Evolutionary conservation across 108 stramenopile genomes (phyloP), one percentile per base, ranked within the genome.

Genomic region (Cylindrotheca closterium): DNA sequence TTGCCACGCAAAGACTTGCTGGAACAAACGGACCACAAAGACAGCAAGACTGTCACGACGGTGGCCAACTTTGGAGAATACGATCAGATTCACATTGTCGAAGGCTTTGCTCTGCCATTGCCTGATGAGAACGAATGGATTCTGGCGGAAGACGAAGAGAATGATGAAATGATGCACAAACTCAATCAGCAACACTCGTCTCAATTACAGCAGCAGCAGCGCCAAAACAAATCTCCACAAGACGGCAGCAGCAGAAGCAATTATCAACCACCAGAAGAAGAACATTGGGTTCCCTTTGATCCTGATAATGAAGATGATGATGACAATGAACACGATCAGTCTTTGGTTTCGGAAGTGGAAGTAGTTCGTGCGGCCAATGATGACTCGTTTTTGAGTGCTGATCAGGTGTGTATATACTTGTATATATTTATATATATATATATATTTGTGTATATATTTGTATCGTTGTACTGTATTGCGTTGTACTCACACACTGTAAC

Each of bases 31-130:
- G 37, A 34, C 24, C 31, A 24, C 2, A 33, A 51, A 33, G 63
- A 53, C 19, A 53, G 51, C 4, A 21, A 12, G 33, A 60, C 51
- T 50, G 68, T 47, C 23, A 68, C 72, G 8, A 80, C 71, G 50
- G 79, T 92, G 18, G 63, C 74, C 22, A 91, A 96, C 65, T 95
- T 93, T 70, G 96, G 92, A 7, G 91, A 95, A 46, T 90, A 82
- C 68, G 60, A 78, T 54, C 70, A 66, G 55, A 47, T 77, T 7
- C 64, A 66, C 72, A 15, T 83, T 54, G 76, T 79, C 37, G 37
- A 74, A 73, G 75, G 76, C 33, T 72, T 75, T 69, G 53, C 58
- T 32, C 25, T 73, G 3, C 63, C 73, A 0, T 54, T 74, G 1
- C 73, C 73, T 0, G 79, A 78, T 27, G 75, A 79, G 22, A 79